Evolutionary conservation across 2,329 filamentous ascomycete species (phyloP), one percentile per base, ranked within the genome.

Genomic region (Colletotrichum sp.): DNA sequence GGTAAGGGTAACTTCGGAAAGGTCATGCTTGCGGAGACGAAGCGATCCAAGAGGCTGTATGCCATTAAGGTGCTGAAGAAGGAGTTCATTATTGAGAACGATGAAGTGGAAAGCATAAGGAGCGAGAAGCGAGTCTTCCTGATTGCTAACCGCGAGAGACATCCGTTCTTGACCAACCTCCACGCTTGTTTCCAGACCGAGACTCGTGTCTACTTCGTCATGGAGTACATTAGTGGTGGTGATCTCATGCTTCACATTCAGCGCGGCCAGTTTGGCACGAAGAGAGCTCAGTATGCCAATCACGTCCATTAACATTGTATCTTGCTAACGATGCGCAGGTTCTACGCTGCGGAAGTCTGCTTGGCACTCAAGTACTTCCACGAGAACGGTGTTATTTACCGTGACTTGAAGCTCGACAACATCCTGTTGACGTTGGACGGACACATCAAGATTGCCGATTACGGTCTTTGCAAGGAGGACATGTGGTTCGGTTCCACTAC

Each of bases 1-100:
- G 97, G 97, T 83, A 99, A 99, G 87, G 97, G 97, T 87, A 99
- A 99, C 87, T 99, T 99, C 83, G 97, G 97, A 85, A 99, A 99
- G 87, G 97, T 99, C 86, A 99, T 99, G 97, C 89, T 99, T 84
- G 97, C 97, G 3, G 98, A 99, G 87, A 98, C 97, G 2, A 99
- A 99, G 89, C 93, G 93, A 71, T 93, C 94, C 12, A 95, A 96
- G 85, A 94, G 96, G 84, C 89, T 99, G 9, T 99, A 98, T 84
- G 97, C 97, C 73, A 99, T 99, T 86, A 99, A 99, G 87, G 97
- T 99, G 48, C 88, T 99, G 80, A 99, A 99, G 91, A 99, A 99
- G 88, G 97, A 99, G 85, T 99, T 99, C 84, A 99, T 99, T 83
- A 99, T 99, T 77, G 98, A 99, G 84, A 98, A 99, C 79, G 97